Conservation (phyloP, 2,329 filamentous ascomycete genomes). For the Colletotrichum magnum region DNA sequence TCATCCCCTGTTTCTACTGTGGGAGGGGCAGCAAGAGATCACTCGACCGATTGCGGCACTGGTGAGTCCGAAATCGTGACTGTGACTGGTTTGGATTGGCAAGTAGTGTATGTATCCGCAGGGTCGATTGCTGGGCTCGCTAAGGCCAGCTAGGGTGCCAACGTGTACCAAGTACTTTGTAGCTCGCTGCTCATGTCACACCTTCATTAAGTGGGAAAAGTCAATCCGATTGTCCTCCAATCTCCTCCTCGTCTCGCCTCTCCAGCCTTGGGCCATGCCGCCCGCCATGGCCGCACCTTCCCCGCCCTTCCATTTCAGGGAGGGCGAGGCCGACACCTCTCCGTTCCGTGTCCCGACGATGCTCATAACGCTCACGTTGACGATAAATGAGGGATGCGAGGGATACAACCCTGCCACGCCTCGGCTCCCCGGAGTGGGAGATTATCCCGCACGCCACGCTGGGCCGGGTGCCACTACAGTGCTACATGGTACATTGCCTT, state of each 20-base stretch:
- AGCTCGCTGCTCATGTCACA: conserved; percentile 30
- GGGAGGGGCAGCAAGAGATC: no score
- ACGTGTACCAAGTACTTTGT: background rate
- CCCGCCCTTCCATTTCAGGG: background rate
- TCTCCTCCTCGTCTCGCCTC: conserved; percentile 36
- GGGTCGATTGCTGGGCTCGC: no score
- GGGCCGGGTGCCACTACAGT: no score
- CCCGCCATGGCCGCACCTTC: background rate
- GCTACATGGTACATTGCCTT: no score
- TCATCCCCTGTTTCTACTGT: no score
- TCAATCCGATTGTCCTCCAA: conserved; percentile 15
- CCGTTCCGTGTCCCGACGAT: conserved; percentile 11
- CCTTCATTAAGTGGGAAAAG: conserved; percentile 41
- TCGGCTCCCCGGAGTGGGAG: conserved; percentile 28
- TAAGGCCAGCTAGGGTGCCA: no score
- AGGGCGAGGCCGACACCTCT: conserved; percentile 1
- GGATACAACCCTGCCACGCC: conserved; percentile 36
- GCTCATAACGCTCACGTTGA: conserved; percentile 25
- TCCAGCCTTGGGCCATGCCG: background rate
- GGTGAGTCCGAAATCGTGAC: background rate
- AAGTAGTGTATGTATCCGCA: no score
- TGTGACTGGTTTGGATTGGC: no score
- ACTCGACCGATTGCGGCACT: conserved; percentile 35
- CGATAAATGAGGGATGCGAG: conserved; percentile 30
- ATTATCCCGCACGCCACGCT: conserved; percentile 29